Percentiles rank a stretch among this genome's conserved stretches.
Evolutionary conservation across 1,139 yeast species (phyloP).

Genomic region (Tardiomyces depauwii): DNA sequence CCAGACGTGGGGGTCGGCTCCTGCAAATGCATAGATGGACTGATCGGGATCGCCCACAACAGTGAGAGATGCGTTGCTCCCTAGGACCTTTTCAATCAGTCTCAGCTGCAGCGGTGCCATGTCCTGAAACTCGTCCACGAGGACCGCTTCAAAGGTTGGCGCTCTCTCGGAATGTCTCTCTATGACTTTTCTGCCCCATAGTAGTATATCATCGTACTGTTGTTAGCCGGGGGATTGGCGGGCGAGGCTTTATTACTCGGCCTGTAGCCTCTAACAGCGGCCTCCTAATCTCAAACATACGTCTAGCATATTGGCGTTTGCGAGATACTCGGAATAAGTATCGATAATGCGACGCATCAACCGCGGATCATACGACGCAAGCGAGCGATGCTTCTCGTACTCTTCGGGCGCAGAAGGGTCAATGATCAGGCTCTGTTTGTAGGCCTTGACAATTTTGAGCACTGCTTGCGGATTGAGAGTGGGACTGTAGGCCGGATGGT

Average conservation of each 20-base stretch:
- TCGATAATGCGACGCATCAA: background rate
- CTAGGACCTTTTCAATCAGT: constrained; percentile 19
- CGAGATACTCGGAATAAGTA: background rate
- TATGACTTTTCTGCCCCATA: constrained; percentile 21
- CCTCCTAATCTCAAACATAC: background rate
- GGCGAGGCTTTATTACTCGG: too few relatives aligned
- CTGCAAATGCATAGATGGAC: constrained; percentile 56
- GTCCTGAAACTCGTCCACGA: constrained; percentile 75
- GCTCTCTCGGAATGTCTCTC: constrained; percentile 6
- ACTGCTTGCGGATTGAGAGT: constrained; percentile 25
- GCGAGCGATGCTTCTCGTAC: too few relatives aligned
- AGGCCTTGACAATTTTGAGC: constrained; percentile 7
- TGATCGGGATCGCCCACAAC: constrained; percentile 70
- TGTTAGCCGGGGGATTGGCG: background rate
- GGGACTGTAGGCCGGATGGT: constrained; percentile 7
- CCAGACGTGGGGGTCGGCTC: constrained; percentile 28
- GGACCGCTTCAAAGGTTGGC: constrained; percentile 27
- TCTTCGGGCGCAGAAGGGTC: too few relatives aligned
- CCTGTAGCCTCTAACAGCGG: too few relatives aligned
- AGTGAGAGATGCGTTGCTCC: constrained; percentile 37
- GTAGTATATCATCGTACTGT: constrained; percentile 30
- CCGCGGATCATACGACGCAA: too few relatives aligned
- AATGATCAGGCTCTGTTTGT: too few relatives aligned
- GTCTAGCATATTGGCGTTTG: background rate
- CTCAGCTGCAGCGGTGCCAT: constrained; percentile 42